Conservation (phyloP, 805 yeast genomes). For the Naumovozyma baii region DNA sequence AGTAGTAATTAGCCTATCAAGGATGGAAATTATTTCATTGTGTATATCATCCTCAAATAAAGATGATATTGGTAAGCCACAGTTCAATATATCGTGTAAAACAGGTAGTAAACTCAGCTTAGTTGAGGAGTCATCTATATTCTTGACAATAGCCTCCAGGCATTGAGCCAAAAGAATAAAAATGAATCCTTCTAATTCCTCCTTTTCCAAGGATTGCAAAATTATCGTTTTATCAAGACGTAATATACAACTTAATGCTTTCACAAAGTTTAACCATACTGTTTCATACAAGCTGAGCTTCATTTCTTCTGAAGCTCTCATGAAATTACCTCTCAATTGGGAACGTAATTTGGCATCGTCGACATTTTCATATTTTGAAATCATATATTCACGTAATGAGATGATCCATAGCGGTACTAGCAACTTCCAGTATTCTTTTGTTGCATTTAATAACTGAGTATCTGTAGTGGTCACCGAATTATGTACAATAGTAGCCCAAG, state of each 20-base stretch:
- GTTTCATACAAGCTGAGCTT: slow-evolving; percentile 31
- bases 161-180: slow-evolving; percentile 79
- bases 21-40: slow-evolving; percentile 62
- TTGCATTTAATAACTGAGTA: slow-evolving; percentile 38
- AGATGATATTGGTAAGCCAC: slow-evolving; percentile 46
- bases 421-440: slow-evolving; percentile 46
- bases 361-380: slow-evolving; percentile 44
- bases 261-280: slow-evolving; percentile 69
- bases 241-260: slow-evolving; percentile 60
- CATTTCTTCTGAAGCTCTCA: not conserved
- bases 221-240: slow-evolving; percentile 41
- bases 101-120: slow-evolving; percentile 38
- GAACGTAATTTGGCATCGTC: not conserved
- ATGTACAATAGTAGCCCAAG: slow-evolving; percentile 60
- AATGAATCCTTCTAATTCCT: slow-evolving; percentile 56
- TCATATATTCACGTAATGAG: slow-evolving; percentile 63
- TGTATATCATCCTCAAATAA: slow-evolving; percentile 61
- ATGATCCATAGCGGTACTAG: slow-evolving; percentile 75
- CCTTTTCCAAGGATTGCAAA: slow-evolving; percentile 37
- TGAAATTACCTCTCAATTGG: not conserved
- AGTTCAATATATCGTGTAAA: slow-evolving; percentile 46
- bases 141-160: slow-evolving; percentile 56
- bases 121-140: slow-evolving; percentile 18
- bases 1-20: slow-evolving; percentile 61
- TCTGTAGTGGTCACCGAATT: slow-evolving; percentile 20